Evolutionary conservation across 2,329 filamentous ascomycete genomes (phyloP).

Genomic region (Aspergillus sojae): DNA sequence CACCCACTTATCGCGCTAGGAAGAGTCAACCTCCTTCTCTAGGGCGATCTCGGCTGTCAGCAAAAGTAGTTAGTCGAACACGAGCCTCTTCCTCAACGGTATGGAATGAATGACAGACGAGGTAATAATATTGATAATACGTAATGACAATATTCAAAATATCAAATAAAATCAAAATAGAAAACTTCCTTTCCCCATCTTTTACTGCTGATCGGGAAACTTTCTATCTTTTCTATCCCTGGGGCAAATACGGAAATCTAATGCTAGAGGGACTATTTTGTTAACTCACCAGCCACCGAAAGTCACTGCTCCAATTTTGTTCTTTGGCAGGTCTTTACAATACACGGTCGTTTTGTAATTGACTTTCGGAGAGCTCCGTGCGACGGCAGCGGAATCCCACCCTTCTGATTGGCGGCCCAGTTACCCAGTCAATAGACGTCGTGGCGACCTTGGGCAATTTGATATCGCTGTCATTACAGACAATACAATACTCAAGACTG

Average conservation of each 20-base stretch:
- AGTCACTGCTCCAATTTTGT: neutral
- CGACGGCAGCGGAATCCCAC: conserved; percentile 7
- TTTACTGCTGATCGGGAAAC: neutral
- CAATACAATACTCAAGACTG: conserved; percentile 2
- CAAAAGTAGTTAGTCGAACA: neutral
- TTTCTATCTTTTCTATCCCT: neutral
- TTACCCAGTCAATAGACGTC: conserved; percentile 10
- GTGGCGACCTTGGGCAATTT: conserved; percentile 5
- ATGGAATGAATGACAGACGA: too few species aligned
- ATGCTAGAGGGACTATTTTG: neutral
- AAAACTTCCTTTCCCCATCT: neutral
- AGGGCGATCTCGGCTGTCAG: neutral
- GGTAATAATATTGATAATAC: too few species aligned
- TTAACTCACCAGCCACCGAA: neutral
- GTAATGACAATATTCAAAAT: too few species aligned
- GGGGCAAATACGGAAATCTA: neutral
- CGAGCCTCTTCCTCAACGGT: neutral
- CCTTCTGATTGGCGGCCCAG: conserved; percentile 14
- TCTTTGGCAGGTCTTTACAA: conserved; percentile 7
- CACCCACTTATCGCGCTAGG: neutral
- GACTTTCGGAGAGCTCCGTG: conserved; percentile 18
- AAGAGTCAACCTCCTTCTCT: neutral
- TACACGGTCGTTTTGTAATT: conserved; percentile 13
- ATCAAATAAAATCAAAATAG: too few species aligned
- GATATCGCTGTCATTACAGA: neutral